phyloP scores from a whole-genome alignment of 441 rosid species.

The Erodium moschatum region DNA sequence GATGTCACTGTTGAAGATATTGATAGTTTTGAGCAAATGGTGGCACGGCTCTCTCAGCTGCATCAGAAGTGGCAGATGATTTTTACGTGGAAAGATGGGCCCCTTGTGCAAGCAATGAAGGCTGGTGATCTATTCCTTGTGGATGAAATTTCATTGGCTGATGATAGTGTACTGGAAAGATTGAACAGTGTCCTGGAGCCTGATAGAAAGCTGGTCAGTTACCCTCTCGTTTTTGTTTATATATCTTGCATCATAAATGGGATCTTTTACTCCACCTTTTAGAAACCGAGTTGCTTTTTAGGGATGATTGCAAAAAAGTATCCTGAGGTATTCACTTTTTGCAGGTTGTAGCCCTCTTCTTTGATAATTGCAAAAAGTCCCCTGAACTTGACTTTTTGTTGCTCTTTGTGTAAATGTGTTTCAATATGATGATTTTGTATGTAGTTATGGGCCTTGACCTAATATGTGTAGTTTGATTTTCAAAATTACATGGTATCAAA shows the following conservation, averaged over 20 bases:
- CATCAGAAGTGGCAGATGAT: slow-evolving; percentile 73
- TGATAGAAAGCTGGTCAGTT: slow-evolving; percentile 71
- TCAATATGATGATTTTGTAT: background rate
- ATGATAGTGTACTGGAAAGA: slow-evolving; percentile 95
- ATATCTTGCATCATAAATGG: slow-evolving; percentile 8
- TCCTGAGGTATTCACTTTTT: too few species aligned
- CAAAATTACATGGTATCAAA: background rate
- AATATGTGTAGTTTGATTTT: background rate
- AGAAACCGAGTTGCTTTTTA: too few species aligned
- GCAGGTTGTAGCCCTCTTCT: too few species aligned
- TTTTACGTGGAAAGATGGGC: slow-evolving; percentile 97
- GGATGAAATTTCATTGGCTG: slow-evolving; percentile 99
- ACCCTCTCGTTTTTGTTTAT: slow-evolving; percentile 7
- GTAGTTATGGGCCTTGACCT: background rate
- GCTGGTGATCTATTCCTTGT: slow-evolving; percentile 77
- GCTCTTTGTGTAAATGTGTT: background rate
- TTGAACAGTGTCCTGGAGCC: slow-evolving; percentile 95
- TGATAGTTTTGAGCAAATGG: slow-evolving; percentile 48
- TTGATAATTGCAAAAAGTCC: too few species aligned
- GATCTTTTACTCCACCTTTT: background rate
- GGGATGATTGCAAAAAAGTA: too few species aligned
- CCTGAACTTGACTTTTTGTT: too few species aligned
- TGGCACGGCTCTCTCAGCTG: slow-evolving; percentile 43
- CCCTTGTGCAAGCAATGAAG: slow-evolving; percentile 91
- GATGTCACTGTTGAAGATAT: slow-evolving; percentile 39